These are phyloP conservation scores for Umbelopsis vinacea DNA, from an alignment of 192 early-diverging fungal species.

Conservation along the genomic window DNA sequence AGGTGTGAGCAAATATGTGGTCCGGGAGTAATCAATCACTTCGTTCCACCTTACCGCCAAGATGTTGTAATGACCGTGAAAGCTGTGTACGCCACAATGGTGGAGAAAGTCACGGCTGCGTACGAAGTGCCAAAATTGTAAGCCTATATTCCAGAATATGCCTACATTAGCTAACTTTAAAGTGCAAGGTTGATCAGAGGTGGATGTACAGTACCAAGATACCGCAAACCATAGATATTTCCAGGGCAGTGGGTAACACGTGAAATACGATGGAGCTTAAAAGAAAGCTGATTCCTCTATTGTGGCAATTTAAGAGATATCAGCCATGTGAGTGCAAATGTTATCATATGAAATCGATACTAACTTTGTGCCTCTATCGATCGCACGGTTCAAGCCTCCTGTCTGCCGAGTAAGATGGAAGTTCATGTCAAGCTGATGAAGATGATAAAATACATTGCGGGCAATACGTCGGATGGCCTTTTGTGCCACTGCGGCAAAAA, in stretches of 20 bases:
- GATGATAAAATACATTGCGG: conserved; percentile 87
- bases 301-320: conserved; percentile 26
- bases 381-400: conserved; percentile 93
- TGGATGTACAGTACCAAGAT: conserved; percentile 74
- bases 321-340: background rate
- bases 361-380: conserved; percentile 89
- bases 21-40: no score
- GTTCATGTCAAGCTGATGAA: conserved; percentile 84
- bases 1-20: no score
- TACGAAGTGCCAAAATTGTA: conserved; percentile 59
- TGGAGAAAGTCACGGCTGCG: conserved; percentile 62
- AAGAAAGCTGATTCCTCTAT: conserved; percentile 94
- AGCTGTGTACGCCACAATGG: conserved; percentile 78
- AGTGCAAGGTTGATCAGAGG: background rate
- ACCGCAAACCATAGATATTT: conserved; percentile 94
- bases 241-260: conserved; percentile 90
- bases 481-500: conserved; percentile 93
- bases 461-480: conserved; percentile 90
- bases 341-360: background rate
- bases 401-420: conserved; percentile 97
- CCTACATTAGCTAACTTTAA: conserved; percentile 50
- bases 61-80: conserved; percentile 90
- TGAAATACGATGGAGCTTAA: conserved; percentile 96
- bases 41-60: conserved; percentile 64
- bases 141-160: conserved; percentile 39